Conservation (phyloP, 192 early-diverging fungal genomes). For the Funneliformis mosseae region DNA sequence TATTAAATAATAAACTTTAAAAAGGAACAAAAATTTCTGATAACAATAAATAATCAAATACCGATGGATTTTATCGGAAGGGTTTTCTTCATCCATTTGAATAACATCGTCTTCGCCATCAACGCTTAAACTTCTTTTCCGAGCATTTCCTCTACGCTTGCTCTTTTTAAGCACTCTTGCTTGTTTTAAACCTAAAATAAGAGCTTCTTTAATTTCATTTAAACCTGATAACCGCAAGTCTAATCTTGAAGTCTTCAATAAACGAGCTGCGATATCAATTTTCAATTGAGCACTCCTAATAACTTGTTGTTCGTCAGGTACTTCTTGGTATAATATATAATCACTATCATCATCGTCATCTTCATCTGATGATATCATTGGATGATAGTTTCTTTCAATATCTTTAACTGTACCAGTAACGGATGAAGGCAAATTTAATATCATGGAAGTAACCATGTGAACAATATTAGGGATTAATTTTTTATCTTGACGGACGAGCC, state of each 20-base stretch:
- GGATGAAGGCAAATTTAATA: conserved; percentile 28
- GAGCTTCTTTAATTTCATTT: conserved; percentile 47
- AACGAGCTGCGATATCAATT: conserved; percentile 45
- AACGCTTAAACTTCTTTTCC: conserved; percentile 36
- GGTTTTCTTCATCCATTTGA: conserved; percentile 11
- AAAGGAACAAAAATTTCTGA: background rate
- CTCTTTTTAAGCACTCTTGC: conserved; percentile 41
- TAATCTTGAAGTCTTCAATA: conserved; percentile 48
- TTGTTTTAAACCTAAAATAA: conserved; percentile 39
- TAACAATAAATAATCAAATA: background rate
- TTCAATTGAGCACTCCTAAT: conserved; percentile 38
- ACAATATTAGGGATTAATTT: conserved; percentile 31
- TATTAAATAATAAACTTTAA: too few species aligned
- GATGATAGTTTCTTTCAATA: conserved; percentile 21
- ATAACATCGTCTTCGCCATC: conserved; percentile 22
- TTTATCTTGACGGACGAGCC: conserved; percentile 22
- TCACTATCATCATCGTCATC: conserved; percentile 42
- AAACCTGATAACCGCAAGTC: conserved; percentile 50
- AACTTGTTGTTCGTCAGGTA: conserved; percentile 43
- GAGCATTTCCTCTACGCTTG: conserved; percentile 37
- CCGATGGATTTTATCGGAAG: conserved; percentile 29
- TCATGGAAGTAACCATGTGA: conserved; percentile 29
- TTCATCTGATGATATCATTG: conserved; percentile 36
- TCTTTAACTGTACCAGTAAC: conserved; percentile 4
- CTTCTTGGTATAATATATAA: conserved; percentile 31